phyloP scores from a whole-genome alignment of 1,139 yeast species.

The Schwanniomyces etchellsii region DNA sequence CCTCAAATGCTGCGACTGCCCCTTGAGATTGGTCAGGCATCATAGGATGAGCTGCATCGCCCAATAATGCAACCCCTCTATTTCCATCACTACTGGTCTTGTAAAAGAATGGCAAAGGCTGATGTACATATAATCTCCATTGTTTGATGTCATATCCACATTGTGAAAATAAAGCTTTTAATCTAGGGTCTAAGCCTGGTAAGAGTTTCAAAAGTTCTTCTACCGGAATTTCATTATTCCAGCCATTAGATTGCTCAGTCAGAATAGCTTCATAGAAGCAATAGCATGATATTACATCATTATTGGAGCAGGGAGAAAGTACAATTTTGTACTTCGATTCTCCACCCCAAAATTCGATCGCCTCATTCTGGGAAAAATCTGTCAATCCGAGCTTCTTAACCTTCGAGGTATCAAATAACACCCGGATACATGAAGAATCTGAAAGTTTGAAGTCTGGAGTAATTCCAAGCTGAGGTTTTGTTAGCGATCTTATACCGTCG shows the following conservation, averaged over 20 bases:
- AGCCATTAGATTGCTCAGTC: conserved; percentile 10
- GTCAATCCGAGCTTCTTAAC: conserved; percentile 10
- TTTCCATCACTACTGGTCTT: conserved; percentile 10
- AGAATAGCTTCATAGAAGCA: conserved; percentile 16
- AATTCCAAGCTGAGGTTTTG: conserved; percentile 14
- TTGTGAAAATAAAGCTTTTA: conserved; percentile 15
- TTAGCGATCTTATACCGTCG: conserved; percentile 14
- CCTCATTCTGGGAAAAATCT: conserved; percentile 17
- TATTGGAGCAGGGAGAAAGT: conserved; percentile 20
- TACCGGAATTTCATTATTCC: conserved; percentile 18
- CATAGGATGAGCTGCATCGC: conserved; percentile 23
- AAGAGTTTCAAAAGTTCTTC: conserved; percentile 13
- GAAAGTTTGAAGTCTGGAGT: conserved; percentile 10
- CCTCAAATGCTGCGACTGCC: conserved; percentile 26
- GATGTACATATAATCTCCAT: conserved; percentile 24
- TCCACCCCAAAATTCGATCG: conserved; percentile 23
- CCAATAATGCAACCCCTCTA: conserved; percentile 12
- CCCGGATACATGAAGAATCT: conserved; percentile 15
- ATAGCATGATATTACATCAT: conserved; percentile 20
- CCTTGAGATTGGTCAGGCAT: conserved; percentile 27
- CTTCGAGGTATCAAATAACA: conserved; percentile 17
- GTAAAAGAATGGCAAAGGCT: conserved; percentile 19
- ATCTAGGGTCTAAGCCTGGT: conserved; percentile 15
- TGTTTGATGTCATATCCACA: conserved; percentile 24
- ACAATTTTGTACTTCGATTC: conserved; percentile 19